Evolutionary conservation across 441 rosid genomes (phyloP), one percentile per base, ranked within the genome.

Genomic region (Adansonia rubrostipa): DNA sequence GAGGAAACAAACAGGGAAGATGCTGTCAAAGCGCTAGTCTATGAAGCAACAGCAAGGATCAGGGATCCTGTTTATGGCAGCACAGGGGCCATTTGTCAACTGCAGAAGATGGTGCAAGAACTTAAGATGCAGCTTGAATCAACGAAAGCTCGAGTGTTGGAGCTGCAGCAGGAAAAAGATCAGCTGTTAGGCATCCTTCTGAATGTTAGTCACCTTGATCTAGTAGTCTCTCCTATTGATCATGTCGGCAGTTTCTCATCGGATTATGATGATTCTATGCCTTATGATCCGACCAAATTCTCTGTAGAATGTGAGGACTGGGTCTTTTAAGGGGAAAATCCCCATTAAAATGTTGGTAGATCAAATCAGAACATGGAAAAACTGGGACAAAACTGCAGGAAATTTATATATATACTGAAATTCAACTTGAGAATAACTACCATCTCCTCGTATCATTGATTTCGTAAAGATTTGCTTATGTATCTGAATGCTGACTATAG

Each of bases 21-120:
- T 65, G 82, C 87, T 0, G 90, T 80, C 22, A 84, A 81, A 75
- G 85, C 84, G 44, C 77, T 87, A n/a, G 82, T 82, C 47, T 82
- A 83, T 6, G 90, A 87, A 80, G 90, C 88, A 56, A 82, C 68
- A 24, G 81, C 86, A 13, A 85, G 90, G 86, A 73, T 84, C 17
- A 78, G 87, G 60, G 90, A 85, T 65, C 87, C 87, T 9, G 87
- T 87, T 17, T 84, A 85, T 71, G 90, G 90, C 28, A 79, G 84
- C 22, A 75, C 83, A 0, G 82, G 87, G 15, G 64, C 85, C 45
- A 83, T 85, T 3, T 84, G 73, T 44, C 85, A 81, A 56, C 70
- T 84, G 73, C 88, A 84, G 45, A 85, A 65, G 61, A 86, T 77
- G 82, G 81, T 82, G 42, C 75, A 63, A 61, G 82, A 84, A 33